Percentiles rank a stretch among this genome's conserved stretches.
Evolutionary conservation across 495 filamentous ascomycete genomes (phyloP).

Genomic region (Neurospora tetraspora): DNA sequence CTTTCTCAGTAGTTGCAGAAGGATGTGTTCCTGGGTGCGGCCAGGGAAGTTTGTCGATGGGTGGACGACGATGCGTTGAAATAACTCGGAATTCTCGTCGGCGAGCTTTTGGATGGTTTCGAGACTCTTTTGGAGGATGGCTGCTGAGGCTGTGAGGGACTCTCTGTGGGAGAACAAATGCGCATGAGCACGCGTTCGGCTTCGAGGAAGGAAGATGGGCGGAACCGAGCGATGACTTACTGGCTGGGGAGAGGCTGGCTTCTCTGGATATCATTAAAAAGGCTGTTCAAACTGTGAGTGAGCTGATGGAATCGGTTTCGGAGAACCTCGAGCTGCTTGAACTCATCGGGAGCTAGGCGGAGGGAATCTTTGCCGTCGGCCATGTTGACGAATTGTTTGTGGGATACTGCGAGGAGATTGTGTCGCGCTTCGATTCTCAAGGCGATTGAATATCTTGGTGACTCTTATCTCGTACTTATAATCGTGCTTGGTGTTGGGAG

Average conservation of each 20-base stretch:
- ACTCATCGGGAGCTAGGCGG: constrained; percentile 45
- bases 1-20: constrained; percentile 62
- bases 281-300: constrained; percentile 52
- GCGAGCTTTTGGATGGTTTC: constrained; percentile 48
- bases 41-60: constrained; percentile 69
- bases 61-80: constrained; percentile 55
- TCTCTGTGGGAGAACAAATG: constrained; percentile 33
- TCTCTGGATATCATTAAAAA: constrained; percentile 32
- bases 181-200: neutral
- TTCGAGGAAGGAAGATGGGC: neutral
- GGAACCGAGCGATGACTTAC: constrained; percentile 10
- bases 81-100: constrained; percentile 47
- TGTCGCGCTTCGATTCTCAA: neutral
- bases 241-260: constrained; percentile 28
- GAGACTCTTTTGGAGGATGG: constrained; percentile 56
- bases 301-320: constrained; percentile 64
- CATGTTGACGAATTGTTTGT: constrained; percentile 23
- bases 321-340: constrained; percentile 64
- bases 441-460: neutral
- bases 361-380: constrained; percentile 23
- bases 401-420: neutral
- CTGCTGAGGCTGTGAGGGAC: constrained; percentile 57
- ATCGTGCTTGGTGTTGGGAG: neutral
- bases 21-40: constrained; percentile 52
- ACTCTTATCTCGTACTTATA: neutral